phyloP scores from a whole-genome alignment of 371 early-diverging fungal genomes.

The Circinella minor region DNA sequence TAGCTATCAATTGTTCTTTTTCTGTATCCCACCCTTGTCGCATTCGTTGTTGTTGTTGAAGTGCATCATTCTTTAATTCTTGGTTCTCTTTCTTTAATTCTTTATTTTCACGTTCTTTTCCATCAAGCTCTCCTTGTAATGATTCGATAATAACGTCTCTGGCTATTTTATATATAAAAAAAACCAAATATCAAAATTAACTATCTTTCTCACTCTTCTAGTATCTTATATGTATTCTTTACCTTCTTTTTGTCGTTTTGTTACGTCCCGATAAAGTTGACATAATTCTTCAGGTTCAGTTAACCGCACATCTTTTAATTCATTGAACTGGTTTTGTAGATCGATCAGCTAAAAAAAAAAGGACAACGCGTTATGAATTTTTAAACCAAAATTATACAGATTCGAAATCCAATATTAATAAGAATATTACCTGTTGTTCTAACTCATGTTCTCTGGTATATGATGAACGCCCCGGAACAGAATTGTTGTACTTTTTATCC shows the following conservation, averaged over 20 bases:
- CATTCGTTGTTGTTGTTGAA: background rate
- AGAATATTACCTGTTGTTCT: too few relatives aligned
- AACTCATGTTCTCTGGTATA: too few relatives aligned
- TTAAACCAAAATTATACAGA: too few relatives aligned
- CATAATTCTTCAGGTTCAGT: constrained; percentile 20
- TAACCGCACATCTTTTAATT: constrained; percentile 9
- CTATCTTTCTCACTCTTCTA: background rate
- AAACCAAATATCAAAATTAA: background rate
- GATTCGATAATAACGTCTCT: background rate
- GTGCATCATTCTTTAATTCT: background rate
- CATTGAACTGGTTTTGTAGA: constrained; percentile 14
- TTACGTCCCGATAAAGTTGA: constrained; percentile 10
- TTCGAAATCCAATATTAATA: too few relatives aligned
- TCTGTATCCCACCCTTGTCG: background rate
- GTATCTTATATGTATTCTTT: background rate
- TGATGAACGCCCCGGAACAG: background rate
- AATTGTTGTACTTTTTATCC: background rate
- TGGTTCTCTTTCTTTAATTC: constrained; percentile 1
- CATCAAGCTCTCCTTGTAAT: background rate
- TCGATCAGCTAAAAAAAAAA: background rate
- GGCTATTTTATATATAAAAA: background rate
- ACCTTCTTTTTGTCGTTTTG: constrained; percentile 14
- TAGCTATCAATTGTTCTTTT: background rate
- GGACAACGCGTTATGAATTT: too few relatives aligned
- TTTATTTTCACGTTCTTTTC: constrained; percentile 1